Evolutionary conservation across 148 eudicot genomes (phyloP).

Genomic region (Rhododendron griersonianum): DNA sequence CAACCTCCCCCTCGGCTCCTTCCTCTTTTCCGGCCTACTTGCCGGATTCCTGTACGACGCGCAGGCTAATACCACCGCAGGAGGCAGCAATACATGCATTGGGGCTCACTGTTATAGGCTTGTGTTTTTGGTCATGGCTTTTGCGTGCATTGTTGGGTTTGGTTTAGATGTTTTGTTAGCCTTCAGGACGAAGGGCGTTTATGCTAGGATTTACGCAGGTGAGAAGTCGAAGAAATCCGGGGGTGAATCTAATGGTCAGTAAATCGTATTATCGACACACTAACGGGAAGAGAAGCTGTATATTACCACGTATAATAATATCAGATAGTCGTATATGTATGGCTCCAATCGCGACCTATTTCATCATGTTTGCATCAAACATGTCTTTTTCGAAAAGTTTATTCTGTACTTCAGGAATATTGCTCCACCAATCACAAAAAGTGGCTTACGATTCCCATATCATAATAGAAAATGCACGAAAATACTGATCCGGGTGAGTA

Average conservation of each 20-base stretch:
- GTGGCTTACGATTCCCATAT: too few species aligned
- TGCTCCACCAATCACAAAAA: not conserved
- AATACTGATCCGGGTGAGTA: too few species aligned
- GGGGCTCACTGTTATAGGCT: slow-evolving; percentile 76
- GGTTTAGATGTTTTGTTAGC: slow-evolving; percentile 53
- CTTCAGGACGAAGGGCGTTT: slow-evolving; percentile 49
- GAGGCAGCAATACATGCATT: slow-evolving; percentile 72
- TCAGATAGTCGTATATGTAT: not conserved
- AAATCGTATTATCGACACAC: not conserved
- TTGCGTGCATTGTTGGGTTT: slow-evolving; percentile 62
- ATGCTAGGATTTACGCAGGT: slow-evolving; percentile 42
- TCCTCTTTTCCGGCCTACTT: slow-evolving; percentile 87
- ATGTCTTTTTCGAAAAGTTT: not conserved
- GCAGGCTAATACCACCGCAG: slow-evolving; percentile 59
- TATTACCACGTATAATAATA: not conserved
- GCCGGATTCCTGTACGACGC: slow-evolving; percentile 78
- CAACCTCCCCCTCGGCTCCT: slow-evolving; percentile 86
- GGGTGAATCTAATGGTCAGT: not conserved
- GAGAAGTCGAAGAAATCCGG: slow-evolving; percentile 27
- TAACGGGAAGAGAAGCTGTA: not conserved
- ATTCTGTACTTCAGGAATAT: not conserved
- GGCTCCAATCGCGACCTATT: not conserved
- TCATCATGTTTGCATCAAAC: not conserved
- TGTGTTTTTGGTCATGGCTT: slow-evolving; percentile 68
- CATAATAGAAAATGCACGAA: too few species aligned